Evolutionary conservation across 495 filamentous ascomycete genomes (phyloP).

Genomic region (Penicillium herquei): DNA sequence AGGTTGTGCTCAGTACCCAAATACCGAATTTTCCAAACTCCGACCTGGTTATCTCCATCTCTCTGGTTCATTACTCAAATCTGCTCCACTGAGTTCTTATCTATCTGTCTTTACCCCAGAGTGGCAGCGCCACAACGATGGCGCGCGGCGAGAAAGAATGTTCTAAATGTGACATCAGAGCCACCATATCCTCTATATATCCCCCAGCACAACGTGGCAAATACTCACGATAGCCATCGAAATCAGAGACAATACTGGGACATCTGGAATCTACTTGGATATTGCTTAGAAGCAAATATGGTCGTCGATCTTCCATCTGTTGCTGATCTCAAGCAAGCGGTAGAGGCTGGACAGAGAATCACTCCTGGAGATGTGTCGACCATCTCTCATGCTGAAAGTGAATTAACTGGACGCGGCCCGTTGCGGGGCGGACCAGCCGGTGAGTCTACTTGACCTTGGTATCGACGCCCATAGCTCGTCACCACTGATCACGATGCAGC

Average conservation of each 20-base stretch:
- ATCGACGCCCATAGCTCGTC: neutral
- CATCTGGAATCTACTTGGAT: neutral
- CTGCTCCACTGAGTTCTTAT: neutral
- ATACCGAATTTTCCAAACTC: neutral
- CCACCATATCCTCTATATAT: slow-evolving; percentile 10
- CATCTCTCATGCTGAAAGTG: slow-evolving; percentile 37
- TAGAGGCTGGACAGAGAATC: slow-evolving; percentile 33
- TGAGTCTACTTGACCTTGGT: slow-evolving; percentile 17
- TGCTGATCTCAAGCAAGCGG: slow-evolving; percentile 35
- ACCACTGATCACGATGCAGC: slow-evolving; percentile 17
- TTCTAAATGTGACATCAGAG: slow-evolving; percentile 34
- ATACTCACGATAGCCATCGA: neutral
- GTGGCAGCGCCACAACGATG: slow-evolving; percentile 20
- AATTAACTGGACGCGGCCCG: slow-evolving; percentile 44
- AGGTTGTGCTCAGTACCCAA: neutral
- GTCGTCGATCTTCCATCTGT: slow-evolving; percentile 10
- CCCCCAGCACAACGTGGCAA: neutral
- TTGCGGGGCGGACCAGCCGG: slow-evolving; percentile 58
- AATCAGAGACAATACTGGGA: neutral
- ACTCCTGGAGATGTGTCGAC: slow-evolving; percentile 32
- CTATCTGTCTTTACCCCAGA: neutral
- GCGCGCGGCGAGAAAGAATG: slow-evolving; percentile 13
- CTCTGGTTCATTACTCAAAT: neutral
- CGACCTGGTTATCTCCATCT: neutral
- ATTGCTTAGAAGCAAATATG: neutral